These are phyloP conservation scores for Ustulina deusta DNA, from an alignment of 2,329 filamentous ascomycete genomes.

Conservation along the genomic window DNA sequence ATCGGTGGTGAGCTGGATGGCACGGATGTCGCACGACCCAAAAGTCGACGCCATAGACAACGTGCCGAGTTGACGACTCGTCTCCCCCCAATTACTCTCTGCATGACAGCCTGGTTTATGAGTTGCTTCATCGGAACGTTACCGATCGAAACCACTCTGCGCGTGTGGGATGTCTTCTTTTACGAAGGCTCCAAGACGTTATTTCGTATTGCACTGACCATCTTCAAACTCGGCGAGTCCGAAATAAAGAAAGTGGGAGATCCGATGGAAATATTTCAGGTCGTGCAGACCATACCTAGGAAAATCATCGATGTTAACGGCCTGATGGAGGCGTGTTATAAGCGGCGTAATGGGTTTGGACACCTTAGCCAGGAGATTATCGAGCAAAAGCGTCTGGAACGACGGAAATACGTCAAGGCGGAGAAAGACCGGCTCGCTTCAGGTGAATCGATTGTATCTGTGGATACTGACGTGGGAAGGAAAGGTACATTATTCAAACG, in stretches of 20 bases:
- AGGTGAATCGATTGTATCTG: conserved; percentile 50
- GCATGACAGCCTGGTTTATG: conserved; percentile 98
- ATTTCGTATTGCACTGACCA: conserved; percentile 88
- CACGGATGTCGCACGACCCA: conserved; percentile 53
- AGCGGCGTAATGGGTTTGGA: conserved; percentile 81
- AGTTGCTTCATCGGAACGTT: conserved; percentile 93
- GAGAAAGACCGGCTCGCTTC: conserved; percentile 56
- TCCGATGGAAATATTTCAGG: conserved; percentile 95
- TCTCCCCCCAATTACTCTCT: conserved; percentile 89
- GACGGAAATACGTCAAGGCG: conserved; percentile 65
- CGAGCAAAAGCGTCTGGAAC: conserved; percentile 78
- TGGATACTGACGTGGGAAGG: conserved; percentile 53
- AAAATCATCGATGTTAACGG: conserved; percentile 83
- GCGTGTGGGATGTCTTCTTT: conserved; percentile 96
- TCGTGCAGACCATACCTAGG: conserved; percentile 88
- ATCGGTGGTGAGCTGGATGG: conserved; percentile 82
- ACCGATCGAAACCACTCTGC: conserved; percentile 89
- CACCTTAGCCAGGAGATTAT: conserved; percentile 85
- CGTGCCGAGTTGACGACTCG: conserved; percentile 61
- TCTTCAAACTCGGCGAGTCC: conserved; percentile 88
- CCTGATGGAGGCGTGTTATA: conserved; percentile 85
- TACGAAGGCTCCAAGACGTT: conserved; percentile 95
- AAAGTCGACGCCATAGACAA: conserved; percentile 55
- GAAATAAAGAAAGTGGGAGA: conserved; percentile 84
- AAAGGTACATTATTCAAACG: conserved; percentile 63